Base-by-base conservation (phyloP, 495 filamentous ascomycete species). In the Clavariopsis aquatica region DNA sequence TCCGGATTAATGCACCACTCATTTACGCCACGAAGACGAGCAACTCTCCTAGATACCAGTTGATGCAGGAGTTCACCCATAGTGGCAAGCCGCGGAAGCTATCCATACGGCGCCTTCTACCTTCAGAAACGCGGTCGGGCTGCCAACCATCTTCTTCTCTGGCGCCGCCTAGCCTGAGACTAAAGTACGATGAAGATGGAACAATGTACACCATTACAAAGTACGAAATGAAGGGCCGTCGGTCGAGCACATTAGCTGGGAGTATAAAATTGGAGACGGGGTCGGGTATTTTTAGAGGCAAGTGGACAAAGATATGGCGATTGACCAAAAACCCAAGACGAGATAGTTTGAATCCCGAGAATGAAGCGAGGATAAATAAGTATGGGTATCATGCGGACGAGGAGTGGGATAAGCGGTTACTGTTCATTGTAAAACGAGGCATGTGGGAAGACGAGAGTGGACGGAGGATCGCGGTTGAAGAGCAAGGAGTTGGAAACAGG, bases 371-470 rank as follows among this genome's bases (percentile, higher is more conserved):
- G 38, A 38, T 71, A 54, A 55, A 58, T 28, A 71, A 63, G 52
- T 69, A 69, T 57, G 69, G 69, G 38, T 71, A 71, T 31, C 69
- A 69, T 29, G 51, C 60, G 2, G 53, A 57, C 4, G 65, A 68
- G 15, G 69, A 71, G 57, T 71, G 69, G 69, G 49, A 69, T 36
- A 60, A 58, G 49, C 22, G 36, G 19, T 27, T 68, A 45, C 45
- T 71, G 41, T 71, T 68, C 53, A 23, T 1, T 43, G 60, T 65
- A 13, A 64, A 49, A 51, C 55, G 52, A 58, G 67, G 67, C 26
- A 24, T 10, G 20, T 65, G 67, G 67, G 54, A 59, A 45, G 58
- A 69, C 49, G 49, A 36, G 5, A 43, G 27, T 10, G 56, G 66
- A 0, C 17, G 46, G 47, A 24, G 43, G 6, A 46, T 65, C 19